Base-by-base conservation (phyloP, 306 rosid species). In the Calophaca sinica region DNA sequence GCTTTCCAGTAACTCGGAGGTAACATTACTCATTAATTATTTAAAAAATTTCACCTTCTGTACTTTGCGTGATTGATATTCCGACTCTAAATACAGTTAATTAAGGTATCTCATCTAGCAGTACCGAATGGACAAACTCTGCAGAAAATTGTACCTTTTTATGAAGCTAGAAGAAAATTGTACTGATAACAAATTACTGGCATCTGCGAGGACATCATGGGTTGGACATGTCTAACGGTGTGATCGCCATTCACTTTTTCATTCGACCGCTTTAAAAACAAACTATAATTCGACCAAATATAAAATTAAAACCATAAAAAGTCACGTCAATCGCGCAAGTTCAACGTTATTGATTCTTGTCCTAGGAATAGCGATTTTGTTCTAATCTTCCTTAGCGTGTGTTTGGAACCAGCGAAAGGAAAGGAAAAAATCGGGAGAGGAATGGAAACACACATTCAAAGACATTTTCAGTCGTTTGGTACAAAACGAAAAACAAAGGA, bases 21-120 rank as follows among this genome's bases (percentile, higher is more conserved):
- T 20, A 20, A 1, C 26, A 20, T 20, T 20, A 20, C 26, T 20
- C 26, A 20, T 20, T 20, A 20, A 20, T 20, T 20, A n/a, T n/a
- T n/a, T n/a, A n/a, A 20, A 20, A 20, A 20, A 20, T 0, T 20
- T 20, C 26, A 20, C 26, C 26, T 20, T 20, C 26, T 10, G 31
- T 36, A 28, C 48, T 61, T 33, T 51, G 62, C 39, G 54, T 64
- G 53, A 51, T 63, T 39, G 41, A 38, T 54, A 20, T 11, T 52
- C 41, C 2, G 5, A 51, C 11, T 13, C 3, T 5, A 36, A 36
- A 12, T 62, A 64, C 64, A 26, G 65, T 52, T 42, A 20, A 76
- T 55, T 72, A 60, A 76, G 71, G 58, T 52, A 52, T 38, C 64
- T 7, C 72, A 33, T 49, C 52, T n/a, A 52, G 44, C 53, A 39